These are phyloP conservation scores for Fagopyrum homotropicum DNA, from an alignment of 148 eudicot genomes.

Conservation along the genomic window DNA sequence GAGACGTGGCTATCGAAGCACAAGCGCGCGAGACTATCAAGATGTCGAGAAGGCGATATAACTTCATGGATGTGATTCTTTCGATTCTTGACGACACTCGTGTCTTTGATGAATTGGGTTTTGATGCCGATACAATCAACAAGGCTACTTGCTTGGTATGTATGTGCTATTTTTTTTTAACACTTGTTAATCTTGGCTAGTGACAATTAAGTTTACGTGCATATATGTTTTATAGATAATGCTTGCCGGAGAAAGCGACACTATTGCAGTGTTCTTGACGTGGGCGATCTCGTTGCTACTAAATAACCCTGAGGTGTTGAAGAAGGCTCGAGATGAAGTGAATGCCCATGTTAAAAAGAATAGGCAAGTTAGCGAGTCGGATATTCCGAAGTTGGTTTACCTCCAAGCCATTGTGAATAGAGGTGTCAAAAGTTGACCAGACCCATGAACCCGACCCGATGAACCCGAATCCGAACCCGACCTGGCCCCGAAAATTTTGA, in stretches of 20 bases:
- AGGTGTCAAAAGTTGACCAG: too few species aligned
- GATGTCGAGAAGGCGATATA: slow-evolving; percentile 1
- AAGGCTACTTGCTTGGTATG: not conserved
- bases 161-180: too few species aligned
- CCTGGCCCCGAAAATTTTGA: too few species aligned
- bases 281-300: slow-evolving; percentile 28
- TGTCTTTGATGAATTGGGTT: not conserved
- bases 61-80: slow-evolving; percentile 5
- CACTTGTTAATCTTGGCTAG: not conserved
- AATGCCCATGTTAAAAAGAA: slow-evolving; percentile 22
- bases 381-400: slow-evolving; percentile 20
- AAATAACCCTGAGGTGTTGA: slow-evolving; percentile 19
- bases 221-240: slow-evolving; percentile 9
- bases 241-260: slow-evolving; percentile 24
- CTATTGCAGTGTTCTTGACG: slow-evolving; percentile 21
- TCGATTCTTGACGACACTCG: not conserved
- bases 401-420: slow-evolving; percentile 22
- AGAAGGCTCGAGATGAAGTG: slow-evolving; percentile 26
- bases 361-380: slow-evolving; percentile 20
- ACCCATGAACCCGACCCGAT: too few species aligned
- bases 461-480: too few species aligned
- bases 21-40: not conserved
- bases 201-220: not conserved
- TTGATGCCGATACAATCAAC: not conserved
- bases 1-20: not conserved